Evolutionary conservation across 1,284 basidiomycete species (phyloP), one percentile per base, ranked within the genome.

Genomic region (Rhodotorula sp.): DNA sequence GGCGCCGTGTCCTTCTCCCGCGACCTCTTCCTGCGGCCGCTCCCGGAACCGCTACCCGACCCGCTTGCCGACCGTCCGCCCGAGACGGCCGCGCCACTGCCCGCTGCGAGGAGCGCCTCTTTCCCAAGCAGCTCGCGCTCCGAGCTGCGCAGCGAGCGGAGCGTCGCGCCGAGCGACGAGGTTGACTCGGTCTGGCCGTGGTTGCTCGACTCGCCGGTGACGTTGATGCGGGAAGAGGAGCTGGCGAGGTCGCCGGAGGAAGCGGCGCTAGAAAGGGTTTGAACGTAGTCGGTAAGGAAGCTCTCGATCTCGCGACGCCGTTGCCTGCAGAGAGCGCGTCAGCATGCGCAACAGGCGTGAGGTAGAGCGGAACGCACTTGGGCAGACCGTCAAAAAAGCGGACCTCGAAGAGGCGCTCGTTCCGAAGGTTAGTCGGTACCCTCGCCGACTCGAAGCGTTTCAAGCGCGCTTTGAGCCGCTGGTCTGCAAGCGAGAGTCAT

Each of bases 391-490:
- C 63, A 25, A 71, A 70, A 54, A 66, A 75, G 21, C 74, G 71
- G 19, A 75, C 66, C 58, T 75, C 74, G 61, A 75, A 73, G 1
- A 75, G 41, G 1, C 74, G 71, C 37, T 75, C 74, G 21, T 70
- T 60, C 25, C 64, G 51, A 27, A 75, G 56, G n/a, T 61, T 62
- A 8, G 32, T 58, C n/a, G 74, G 74, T 0, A 73, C 62, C 10
- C 67, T 32, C 4, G 63, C 66, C 4, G 66, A 61, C 48, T 75
- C 74, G 61, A 61, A 65, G 15, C 71, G 65, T 12, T 69, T 60
- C 41, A 75, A 50, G 13, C 53, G 61, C 22, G 62, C 60, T 54
- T 68, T 68, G 1, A 74, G 48, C 39, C 64, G 50, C 51, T 71
- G 72, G 41, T 74, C 69, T 74, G 56, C 12, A 3, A 10, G 22